Evolutionary conservation across 441 rosid species (phyloP).

Genomic region (Raphanus hybrid): DNA sequence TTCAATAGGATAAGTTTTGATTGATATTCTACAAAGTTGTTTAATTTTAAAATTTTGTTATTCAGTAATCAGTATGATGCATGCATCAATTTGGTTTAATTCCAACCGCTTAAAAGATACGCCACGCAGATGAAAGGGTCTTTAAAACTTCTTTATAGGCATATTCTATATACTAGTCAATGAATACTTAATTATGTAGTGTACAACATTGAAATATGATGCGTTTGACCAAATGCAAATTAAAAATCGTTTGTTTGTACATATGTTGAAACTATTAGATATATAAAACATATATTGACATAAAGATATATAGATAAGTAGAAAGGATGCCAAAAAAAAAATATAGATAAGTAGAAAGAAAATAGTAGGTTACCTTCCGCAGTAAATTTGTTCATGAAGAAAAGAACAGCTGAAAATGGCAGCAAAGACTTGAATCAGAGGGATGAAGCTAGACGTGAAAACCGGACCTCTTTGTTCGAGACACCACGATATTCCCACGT

Average conservation of each 20-base stretch:
- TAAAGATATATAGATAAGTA: neutral
- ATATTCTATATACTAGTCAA: constrained; percentile 2
- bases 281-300: neutral
- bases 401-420: constrained; percentile 7
- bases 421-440: constrained; percentile 14
- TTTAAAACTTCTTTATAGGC: neutral
- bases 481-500: constrained; percentile 13
- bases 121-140: constrained; percentile 10
- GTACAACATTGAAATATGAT: constrained; percentile 3
- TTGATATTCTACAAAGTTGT: neutral
- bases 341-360: neutral
- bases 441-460: constrained; percentile 11
- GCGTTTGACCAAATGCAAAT: neutral
- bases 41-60: neutral
- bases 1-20: neutral
- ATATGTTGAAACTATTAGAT: neutral
- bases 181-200: neutral
- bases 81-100: neutral
- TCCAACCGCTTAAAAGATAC: neutral
- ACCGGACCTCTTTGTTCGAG: constrained; percentile 5
- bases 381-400: constrained; percentile 11
- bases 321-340: neutral
- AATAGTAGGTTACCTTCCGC: neutral
- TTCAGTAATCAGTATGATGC: constrained; percentile 2
- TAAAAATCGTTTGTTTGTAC: constrained; percentile 10